A percentile compares a stretch with the other conserved stretches of the same genome.
These are phyloP conservation scores for Cordyceps cicadae DNA, from an alignment of 2,329 filamentous ascomycete genomes.

Conservation along the genomic window DNA sequence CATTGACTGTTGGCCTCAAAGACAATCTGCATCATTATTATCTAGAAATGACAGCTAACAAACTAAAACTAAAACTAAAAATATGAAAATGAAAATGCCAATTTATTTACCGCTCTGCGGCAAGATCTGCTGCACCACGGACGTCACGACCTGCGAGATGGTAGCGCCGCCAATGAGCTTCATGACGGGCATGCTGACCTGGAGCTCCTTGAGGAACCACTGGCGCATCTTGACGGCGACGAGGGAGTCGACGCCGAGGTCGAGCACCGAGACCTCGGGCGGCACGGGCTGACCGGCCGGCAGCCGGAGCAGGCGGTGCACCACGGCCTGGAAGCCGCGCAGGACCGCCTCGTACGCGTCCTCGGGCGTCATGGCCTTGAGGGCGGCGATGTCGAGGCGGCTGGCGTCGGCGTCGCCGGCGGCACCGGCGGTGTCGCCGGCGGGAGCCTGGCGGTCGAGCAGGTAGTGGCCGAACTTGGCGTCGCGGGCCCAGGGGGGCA, in stretches of 20 bases:
- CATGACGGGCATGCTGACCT: slow-evolving; percentile 36
- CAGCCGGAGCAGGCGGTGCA: not conserved
- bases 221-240: slow-evolving; percentile 30
- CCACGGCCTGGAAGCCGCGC: slow-evolving; percentile 26
- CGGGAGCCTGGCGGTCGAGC: not conserved
- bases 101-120: not conserved
- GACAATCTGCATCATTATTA: no score
- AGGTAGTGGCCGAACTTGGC: slow-evolving; percentile 12
- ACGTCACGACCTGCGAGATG: not conserved
- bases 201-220: slow-evolving; percentile 39
- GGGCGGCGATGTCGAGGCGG: not conserved
- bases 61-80: no score
- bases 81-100: no score
- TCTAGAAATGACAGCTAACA: no score
- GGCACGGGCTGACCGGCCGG: not conserved
- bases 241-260: slow-evolving; percentile 22
- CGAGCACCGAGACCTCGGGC: not conserved
- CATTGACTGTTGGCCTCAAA: no score
- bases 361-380: no score
- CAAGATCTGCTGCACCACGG: not conserved
- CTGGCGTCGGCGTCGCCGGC: not conserved
- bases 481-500: not conserved
- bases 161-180: slow-evolving; percentile 25
- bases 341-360: not conserved
- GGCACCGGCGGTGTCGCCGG: not conserved